These are phyloP conservation scores for Panaeolus cyanescens DNA, from an alignment of 768 basidiomycete species.

Conservation along the genomic window DNA sequence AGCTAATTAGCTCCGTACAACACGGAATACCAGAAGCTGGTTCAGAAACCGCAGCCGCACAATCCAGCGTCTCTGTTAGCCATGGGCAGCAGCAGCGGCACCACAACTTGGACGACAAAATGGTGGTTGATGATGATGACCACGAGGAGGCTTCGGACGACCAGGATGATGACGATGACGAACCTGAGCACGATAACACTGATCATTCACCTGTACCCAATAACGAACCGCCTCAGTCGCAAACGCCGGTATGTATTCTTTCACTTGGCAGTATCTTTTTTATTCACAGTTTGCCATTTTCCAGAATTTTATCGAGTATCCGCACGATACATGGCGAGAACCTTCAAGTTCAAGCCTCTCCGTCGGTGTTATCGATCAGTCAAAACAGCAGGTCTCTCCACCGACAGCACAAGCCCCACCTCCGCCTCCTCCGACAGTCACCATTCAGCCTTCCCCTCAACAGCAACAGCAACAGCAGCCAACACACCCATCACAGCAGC, in stretches of 20 bases:
- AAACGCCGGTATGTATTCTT: conserved; percentile 8
- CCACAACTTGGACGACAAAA: conserved; percentile 28
- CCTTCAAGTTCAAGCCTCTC: conserved; percentile 41
- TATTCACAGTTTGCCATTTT: conserved; percentile 12
- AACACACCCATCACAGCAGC: conserved; percentile 16
- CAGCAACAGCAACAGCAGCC: conserved; percentile 5
- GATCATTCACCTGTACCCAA: conserved; percentile 11
- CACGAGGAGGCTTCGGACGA: conserved; percentile 15
- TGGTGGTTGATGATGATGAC: conserved; percentile 23
- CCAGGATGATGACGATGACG: conserved; percentile 17
- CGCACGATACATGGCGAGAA: conserved; percentile 60
- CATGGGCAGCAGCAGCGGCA: conserved; percentile 7
- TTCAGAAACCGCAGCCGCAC: conserved; percentile 9
- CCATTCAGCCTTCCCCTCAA: conserved; percentile 6
- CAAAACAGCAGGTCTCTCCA: conserved; percentile 15
- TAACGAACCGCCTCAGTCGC: conserved; percentile 10
- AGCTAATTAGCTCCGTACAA: conserved; percentile 61
- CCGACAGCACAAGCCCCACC: conserved; percentile 6
- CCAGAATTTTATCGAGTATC: conserved; percentile 54
- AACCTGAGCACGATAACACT: conserved; percentile 11
- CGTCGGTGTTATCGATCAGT: conserved; percentile 23
- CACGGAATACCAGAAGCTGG: conserved; percentile 46
- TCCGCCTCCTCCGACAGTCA: background rate
- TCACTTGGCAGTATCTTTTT: conserved; percentile 34
- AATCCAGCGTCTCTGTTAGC: conserved; percentile 1